phyloP scores from a whole-genome alignment of 2,329 filamentous ascomycete genomes.

The Simplicillium sp. region DNA sequence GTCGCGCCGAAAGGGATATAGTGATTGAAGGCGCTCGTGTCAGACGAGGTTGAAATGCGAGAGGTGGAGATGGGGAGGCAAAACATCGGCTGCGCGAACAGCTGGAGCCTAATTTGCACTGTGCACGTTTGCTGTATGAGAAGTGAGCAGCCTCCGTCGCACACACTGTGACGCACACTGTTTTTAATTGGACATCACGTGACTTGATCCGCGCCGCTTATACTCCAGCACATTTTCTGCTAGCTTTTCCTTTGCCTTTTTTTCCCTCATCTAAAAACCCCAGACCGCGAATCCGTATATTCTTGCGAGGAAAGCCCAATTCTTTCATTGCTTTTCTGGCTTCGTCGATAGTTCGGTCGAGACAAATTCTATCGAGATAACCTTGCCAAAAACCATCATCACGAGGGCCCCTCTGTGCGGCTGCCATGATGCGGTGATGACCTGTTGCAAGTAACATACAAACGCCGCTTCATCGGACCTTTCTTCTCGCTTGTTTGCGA shows the following conservation, averaged over 20 bases:
- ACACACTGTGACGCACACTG: too few relatives aligned
- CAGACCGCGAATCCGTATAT: conserved; percentile 36
- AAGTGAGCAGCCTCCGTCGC: too few relatives aligned
- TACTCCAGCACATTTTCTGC: too few relatives aligned
- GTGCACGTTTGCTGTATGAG: too few relatives aligned
- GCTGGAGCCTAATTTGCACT: too few relatives aligned
- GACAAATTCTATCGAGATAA: conserved; percentile 34
- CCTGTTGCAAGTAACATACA: conserved; percentile 54
- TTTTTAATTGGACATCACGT: conserved; percentile 1
- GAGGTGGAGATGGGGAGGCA: too few relatives aligned
- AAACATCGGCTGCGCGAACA: too few relatives aligned
- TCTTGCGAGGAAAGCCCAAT: conserved; percentile 21
- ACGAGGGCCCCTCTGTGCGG: conserved; percentile 55
- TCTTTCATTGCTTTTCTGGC: conserved; percentile 30
- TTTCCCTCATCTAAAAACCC: conserved; percentile 16
- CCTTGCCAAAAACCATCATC: conserved; percentile 61
- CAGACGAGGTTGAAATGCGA: too few relatives aligned
- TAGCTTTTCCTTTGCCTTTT: conserved; percentile 17
- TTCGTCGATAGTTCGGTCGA: conserved; percentile 44
- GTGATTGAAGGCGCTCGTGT: too few relatives aligned
- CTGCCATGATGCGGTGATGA: conserved; percentile 60
- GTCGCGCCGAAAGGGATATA: too few relatives aligned
- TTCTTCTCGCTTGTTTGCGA: conserved; percentile 1
- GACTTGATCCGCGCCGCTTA: neutral
- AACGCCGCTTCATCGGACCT: neutral